Base-by-base conservation (phyloP, 805 yeast genomes). In the Barnettozyma sp. region DNA sequence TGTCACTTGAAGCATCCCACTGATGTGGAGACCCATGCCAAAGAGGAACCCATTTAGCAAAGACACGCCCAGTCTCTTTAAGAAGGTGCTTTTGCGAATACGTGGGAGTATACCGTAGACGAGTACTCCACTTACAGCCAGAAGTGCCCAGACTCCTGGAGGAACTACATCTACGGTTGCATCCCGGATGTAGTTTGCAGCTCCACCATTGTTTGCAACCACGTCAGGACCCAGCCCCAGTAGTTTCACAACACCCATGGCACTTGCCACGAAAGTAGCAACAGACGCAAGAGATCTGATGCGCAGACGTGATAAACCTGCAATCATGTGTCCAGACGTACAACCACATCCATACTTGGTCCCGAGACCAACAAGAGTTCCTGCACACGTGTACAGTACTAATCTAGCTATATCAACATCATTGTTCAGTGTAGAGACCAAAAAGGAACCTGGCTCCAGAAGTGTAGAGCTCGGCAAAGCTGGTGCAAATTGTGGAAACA, bases 291-390 rank as follows among this genome's bases (percentile, higher is more conserved):
- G 35, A 13, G 73, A 66, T 41, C 77, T 53, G 36, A 54, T 34
- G 30, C 75, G 54, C 5, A 67, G 44, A 31, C 76, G 54, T 8
- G 74, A 64, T n/a, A 71, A 34, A 0, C 78, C 78, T 14, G 59
- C 56, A 6, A 72, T 51, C 73, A 72, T 68, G 44, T 72, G 77
- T 3, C 78, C 78, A 0, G 76, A 70, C 2, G 77, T 72, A 38
- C 78, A 72, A 3, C 77, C 78, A 21, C 61, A 54, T 0, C 72
- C 76, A 22, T 58, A 47, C 22, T 60, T 60, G 0, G 77, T 65
- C 1, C 78, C 78, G 2, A 65, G 15, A 0, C 78, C 78, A 3
- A 64, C 70, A 2, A 70, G 44, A 0, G 60, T 36, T 0, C 77
- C 76, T 2, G 71, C 60, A 7, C 41, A 10, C 7, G 35, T 17